phyloP scores from a whole-genome alignment of 2,329 filamentous ascomycete species.

The Neocatenulostroma microsporum region DNA sequence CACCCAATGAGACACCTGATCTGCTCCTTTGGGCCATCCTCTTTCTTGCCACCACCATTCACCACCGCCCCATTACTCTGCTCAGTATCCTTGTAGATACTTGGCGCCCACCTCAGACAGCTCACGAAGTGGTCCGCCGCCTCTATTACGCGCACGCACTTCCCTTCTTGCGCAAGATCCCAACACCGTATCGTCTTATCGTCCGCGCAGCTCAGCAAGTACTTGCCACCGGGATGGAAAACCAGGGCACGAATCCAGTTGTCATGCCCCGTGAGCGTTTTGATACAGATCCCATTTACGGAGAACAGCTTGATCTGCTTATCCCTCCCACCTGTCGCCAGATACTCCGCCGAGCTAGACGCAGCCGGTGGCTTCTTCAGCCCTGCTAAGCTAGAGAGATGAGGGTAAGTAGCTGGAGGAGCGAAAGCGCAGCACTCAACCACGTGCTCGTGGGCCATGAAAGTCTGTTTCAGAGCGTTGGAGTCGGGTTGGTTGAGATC shows the following conservation, averaged over 20 bases:
- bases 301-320: slow-evolving; percentile 91
- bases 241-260: slow-evolving; percentile 85
- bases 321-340: slow-evolving; percentile 82
- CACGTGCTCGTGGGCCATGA: slow-evolving; percentile 79
- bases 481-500: slow-evolving; percentile 68
- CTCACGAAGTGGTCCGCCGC: slow-evolving; percentile 77
- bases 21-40: slow-evolving; percentile 48
- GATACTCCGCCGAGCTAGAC: slow-evolving; percentile 71
- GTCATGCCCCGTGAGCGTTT: slow-evolving; percentile 78
- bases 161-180: slow-evolving; percentile 85
- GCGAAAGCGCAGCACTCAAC: slow-evolving; percentile 83
- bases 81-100: slow-evolving; percentile 54
- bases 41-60: slow-evolving; percentile 43
- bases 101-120: slow-evolving; percentile 80
- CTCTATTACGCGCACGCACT: slow-evolving; percentile 73
- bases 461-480: slow-evolving; percentile 54
- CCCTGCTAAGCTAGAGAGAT: slow-evolving; percentile 69
- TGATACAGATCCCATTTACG: slow-evolving; percentile 71
- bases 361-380: slow-evolving; percentile 72
- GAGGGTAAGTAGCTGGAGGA: slow-evolving; percentile 66
- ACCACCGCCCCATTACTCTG: slow-evolving; percentile 24
- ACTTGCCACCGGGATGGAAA: slow-evolving; percentile 89
- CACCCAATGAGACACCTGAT: slow-evolving; percentile 83
- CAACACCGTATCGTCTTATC: slow-evolving; percentile 91
- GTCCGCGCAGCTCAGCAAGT: slow-evolving; percentile 75